Conservation (phyloP, 2,329 filamentous ascomycete genomes). For the Dactylella cylindrospora region DNA sequence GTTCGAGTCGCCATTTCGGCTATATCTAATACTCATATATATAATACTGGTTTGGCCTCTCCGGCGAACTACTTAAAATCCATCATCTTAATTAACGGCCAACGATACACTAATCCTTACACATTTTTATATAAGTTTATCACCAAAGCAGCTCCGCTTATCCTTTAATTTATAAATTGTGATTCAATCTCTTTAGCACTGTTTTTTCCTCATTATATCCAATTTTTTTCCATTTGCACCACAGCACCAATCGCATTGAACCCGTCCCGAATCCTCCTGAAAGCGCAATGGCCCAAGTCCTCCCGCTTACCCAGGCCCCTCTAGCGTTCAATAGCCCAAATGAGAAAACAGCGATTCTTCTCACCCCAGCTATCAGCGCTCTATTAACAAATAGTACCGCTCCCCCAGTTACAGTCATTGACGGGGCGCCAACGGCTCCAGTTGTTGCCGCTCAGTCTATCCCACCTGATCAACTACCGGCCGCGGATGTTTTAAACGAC, state of each 20-base stretch:
- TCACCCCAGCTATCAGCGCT: slow-evolving; percentile 11
- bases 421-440: background rate
- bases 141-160: too few species aligned
- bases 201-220: background rate
- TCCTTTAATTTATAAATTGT: too few species aligned
- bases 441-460: slow-evolving; percentile 7
- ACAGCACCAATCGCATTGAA: background rate
- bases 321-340: background rate
- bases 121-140: too few species aligned
- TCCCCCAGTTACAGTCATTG: slow-evolving; percentile 4
- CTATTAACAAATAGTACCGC: slow-evolving; percentile 6
- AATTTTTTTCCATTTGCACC: background rate
- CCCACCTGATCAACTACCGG: slow-evolving; percentile 7
- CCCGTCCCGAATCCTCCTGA: too few species aligned
- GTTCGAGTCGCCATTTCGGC: too few species aligned
- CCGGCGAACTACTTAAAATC: too few species aligned
- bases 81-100: too few species aligned
- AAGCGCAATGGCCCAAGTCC: background rate
- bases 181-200: too few species aligned
- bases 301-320: background rate
- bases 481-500: slow-evolving; percentile 5
- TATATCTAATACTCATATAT: too few species aligned
- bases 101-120: too few species aligned
- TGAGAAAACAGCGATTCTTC: slow-evolving; percentile 7
- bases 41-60: too few species aligned